Evolutionary conservation across 202 grass and related monocot genomes (phyloP), one percentile per base, ranked within the genome.

Genomic region (Tripidium arundinaceum): DNA sequence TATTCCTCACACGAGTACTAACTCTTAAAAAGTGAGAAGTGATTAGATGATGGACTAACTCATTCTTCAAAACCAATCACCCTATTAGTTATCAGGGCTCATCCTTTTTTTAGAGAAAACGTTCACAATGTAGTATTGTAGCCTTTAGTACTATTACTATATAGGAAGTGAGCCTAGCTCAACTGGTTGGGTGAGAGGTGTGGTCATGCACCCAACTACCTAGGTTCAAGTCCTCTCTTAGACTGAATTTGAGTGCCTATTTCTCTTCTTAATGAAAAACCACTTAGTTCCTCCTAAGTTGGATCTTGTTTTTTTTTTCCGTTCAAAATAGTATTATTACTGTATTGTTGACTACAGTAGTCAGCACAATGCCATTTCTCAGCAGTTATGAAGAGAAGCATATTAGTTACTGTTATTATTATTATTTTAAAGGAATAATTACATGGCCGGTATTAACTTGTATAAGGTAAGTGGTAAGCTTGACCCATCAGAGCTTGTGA

Each of bases 381-480:
- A 39, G 52, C 8, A 75, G n/a, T n/a, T n/a, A 29, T 39, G 29
- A 22, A 42, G 26, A 50, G 8, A 54, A 0, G 21, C 3, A 7
- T 47, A 60, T 18, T 68, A 15, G 24, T 68, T 75, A 25, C 19
- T 19, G 19, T 77, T 67, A n/a, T 41, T 19, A 19, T 62, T 33
- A 4, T 83, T 76, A 6, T 65, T 24, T n/a, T 67, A 15, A 4
- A 70, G 59, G 18, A 72, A 54, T 13, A 62, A 45, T 33, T 58
- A 8, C 31, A 26, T 69, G 11, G 6, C 37, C 0, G 24, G n/a
- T 37, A 41, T 9, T 78, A 65, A 79, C 45, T 22, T 76, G 7
- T 14, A 5, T 77, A 22, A 97, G 94, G 94, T 94, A 40, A 97
- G 94, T 61, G 80, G 91, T 68, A 92, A 94, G 38, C 78, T 97